Conservation (phyloP, 495 filamentous ascomycete genomes). For the Pyrenula massariospora region DNA sequence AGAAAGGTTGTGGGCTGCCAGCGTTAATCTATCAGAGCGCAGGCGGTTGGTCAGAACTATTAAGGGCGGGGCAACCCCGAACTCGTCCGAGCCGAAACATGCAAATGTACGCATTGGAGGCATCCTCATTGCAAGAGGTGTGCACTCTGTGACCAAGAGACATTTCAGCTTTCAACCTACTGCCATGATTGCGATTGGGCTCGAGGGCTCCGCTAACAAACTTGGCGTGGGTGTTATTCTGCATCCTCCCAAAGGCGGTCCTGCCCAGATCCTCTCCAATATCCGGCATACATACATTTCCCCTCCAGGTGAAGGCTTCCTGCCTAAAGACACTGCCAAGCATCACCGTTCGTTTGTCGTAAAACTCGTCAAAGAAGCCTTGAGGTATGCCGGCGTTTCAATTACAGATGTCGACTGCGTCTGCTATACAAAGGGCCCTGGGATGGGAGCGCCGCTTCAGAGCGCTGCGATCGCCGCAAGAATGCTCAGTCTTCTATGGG, state of each 20-base stretch:
- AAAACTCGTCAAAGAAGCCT: slow-evolving; percentile 61
- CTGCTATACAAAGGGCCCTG: slow-evolving; percentile 90
- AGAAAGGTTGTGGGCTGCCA: too few species aligned
- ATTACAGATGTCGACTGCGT: slow-evolving; percentile 71
- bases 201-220: slow-evolving; percentile 97
- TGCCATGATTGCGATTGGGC: slow-evolving; percentile 72
- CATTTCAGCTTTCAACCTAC: too few species aligned
- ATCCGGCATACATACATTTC: slow-evolving; percentile 87
- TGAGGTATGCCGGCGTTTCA: slow-evolving; percentile 52
- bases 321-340: slow-evolving; percentile 88
- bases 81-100: too few species aligned
- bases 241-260: slow-evolving; percentile 46
- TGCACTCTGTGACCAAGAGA: too few species aligned
- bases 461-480: slow-evolving; percentile 77
- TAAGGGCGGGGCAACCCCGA: too few species aligned
- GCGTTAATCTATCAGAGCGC: too few species aligned
- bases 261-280: slow-evolving; percentile 76
- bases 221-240: slow-evolving; percentile 86
- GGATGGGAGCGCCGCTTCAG: slow-evolving; percentile 94
- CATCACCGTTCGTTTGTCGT: slow-evolving; percentile 87
- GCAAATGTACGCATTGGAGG: too few species aligned
- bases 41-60: too few species aligned
- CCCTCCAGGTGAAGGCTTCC: slow-evolving; percentile 86
- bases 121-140: too few species aligned
- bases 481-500: slow-evolving; percentile 74